Evolutionary conservation across 2,329 filamentous ascomycete genomes (phyloP).

Genomic region (Calonectria multiphialidica): DNA sequence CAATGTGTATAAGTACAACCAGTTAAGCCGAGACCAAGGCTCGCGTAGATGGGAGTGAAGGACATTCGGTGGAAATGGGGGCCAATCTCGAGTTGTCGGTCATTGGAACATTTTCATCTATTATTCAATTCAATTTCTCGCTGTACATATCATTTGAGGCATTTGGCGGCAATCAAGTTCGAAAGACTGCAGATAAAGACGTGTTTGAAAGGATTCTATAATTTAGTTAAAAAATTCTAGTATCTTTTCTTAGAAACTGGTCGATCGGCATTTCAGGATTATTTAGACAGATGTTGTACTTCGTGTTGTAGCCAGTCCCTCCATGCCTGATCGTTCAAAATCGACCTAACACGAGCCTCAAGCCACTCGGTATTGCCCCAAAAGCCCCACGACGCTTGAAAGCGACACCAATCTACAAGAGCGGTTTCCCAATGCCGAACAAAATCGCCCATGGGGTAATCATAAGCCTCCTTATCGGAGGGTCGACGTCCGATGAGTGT

Average conservation of each 20-base stretch:
- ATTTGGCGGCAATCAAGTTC: background rate
- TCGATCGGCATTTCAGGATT: no score
- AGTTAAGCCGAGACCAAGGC: background rate
- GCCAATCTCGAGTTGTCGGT: no score
- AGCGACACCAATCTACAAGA: conserved; percentile 75
- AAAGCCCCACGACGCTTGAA: conserved; percentile 72
- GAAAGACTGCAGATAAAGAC: background rate
- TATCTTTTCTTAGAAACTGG: background rate
- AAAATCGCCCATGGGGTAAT: conserved; percentile 68
- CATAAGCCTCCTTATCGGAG: background rate
- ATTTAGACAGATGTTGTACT: background rate
- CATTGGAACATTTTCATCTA: no score
- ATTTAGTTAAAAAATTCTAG: background rate
- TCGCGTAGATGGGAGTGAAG: no score
- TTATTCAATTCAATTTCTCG: background rate
- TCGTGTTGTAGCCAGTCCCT: conserved; percentile 55
- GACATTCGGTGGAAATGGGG: background rate
- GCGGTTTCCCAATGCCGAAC: conserved; percentile 74
- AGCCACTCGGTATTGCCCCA: conserved; percentile 72
- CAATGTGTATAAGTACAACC: conserved; percentile 46
- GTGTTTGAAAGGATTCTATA: background rate
- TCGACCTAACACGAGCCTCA: conserved; percentile 64
- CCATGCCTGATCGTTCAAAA: conserved; percentile 60
- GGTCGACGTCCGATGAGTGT: conserved; percentile 44
- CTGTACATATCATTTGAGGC: background rate